A percentile compares a stretch with the other conserved stretches of the same genome.
Conservation (phyloP, 2,329 filamentous ascomycete genomes). For the Venturia aucupariae region DNA sequence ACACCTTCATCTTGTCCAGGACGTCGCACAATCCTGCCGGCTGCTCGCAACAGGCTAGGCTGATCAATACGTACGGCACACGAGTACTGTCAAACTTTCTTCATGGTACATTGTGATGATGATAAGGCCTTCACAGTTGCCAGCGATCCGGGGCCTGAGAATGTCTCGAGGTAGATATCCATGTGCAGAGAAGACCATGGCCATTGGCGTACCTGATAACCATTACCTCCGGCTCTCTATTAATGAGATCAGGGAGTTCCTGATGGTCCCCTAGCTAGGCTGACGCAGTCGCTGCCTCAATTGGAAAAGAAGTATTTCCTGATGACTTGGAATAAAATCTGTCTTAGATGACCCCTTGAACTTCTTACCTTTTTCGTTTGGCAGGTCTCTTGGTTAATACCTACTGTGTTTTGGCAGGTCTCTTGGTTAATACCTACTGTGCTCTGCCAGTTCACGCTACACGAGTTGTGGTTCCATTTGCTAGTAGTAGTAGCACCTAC, state of each 20-base stretch:
- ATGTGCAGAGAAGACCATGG: not conserved
- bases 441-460: not conserved
- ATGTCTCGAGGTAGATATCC: not conserved
- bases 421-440: not conserved
- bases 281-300: not conserved
- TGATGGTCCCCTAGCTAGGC: not conserved
- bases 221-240: not conserved
- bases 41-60: not conserved
- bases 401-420: not conserved
- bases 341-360: not conserved
- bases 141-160: not conserved
- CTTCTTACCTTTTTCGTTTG: not conserved
- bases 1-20: not conserved
- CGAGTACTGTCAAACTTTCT: not conserved
- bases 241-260: not conserved
- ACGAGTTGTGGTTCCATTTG: not conserved
- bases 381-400: not conserved
- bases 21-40: not conserved
- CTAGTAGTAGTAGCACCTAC: too few species aligned
- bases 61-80: not conserved
- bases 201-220: not conserved
- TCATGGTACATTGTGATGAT: not conserved
- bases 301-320: not conserved
- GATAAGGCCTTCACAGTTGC: not conserved
- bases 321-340: not conserved